Percentiles rank a stretch among this genome's conserved stretches.
These are phyloP conservation scores for Prunus campanulata DNA, from an alignment of 306 rosid species.

Conservation along the genomic window DNA sequence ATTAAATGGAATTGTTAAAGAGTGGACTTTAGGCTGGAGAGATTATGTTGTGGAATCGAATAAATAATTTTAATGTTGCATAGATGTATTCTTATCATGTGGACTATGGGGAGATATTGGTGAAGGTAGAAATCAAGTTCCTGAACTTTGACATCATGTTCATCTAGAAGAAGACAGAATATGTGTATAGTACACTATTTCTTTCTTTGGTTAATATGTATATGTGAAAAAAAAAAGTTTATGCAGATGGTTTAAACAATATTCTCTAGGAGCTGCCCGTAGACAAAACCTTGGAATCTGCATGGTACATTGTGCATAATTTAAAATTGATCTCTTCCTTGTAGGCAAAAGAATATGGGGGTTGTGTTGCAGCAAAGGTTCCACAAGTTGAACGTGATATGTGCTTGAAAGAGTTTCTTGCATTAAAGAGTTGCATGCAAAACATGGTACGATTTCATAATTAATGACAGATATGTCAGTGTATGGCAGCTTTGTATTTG, in stretches of 20 bases:
- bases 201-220: neutral
- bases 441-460: constrained; percentile 47
- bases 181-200: neutral
- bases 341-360: constrained; percentile 84
- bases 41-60: neutral
- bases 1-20: neutral
- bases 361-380: constrained; percentile 87
- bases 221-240: neutral
- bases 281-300: neutral
- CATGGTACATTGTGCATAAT: constrained; percentile 11
- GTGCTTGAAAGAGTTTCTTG: constrained; percentile 81
- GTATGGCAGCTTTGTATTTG: neutral
- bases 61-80: neutral
- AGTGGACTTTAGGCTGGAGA: neutral
- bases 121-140: neutral
- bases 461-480: constrained; percentile 8
- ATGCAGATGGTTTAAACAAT: neutral
- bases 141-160: neutral
- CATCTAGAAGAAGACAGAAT: neutral
- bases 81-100: neutral
- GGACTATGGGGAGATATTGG: neutral
- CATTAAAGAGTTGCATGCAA: constrained; percentile 85
- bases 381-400: constrained; percentile 86
- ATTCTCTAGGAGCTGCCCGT: constrained; percentile 10
- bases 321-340: constrained; percentile 22